These are phyloP conservation scores for Leishmania guyanensis DNA, from an alignment of 208 protist species.

Conservation along the genomic window DNA sequence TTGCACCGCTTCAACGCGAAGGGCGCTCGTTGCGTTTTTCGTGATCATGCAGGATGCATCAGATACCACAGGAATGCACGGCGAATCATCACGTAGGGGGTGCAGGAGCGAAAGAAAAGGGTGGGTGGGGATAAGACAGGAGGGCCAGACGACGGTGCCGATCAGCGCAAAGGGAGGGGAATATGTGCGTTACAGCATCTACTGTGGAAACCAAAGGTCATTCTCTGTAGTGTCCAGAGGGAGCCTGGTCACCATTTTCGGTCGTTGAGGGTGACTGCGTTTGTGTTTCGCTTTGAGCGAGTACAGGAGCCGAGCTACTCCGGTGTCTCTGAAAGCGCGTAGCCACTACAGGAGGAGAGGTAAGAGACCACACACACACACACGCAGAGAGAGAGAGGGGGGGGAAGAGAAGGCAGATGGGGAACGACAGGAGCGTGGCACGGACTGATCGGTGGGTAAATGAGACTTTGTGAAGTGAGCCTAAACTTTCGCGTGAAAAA, in stretches of 20 bases:
- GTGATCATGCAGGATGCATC: conserved; percentile 35
- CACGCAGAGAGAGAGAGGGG: background rate
- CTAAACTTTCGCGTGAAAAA: no score
- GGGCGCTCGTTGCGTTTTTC: conserved; percentile 60
- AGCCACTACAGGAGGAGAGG: background rate
- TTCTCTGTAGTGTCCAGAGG: background rate
- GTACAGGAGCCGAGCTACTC: background rate
- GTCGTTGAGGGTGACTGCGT: background rate
- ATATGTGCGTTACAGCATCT: background rate
- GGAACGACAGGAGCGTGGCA: background rate
- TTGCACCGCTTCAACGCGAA: conserved; percentile 19
- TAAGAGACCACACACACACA: background rate
- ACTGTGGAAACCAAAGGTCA: background rate
- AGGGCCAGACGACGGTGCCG: background rate
- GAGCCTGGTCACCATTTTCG: background rate
- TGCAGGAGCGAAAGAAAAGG: background rate
- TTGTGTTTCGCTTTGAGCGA: background rate
- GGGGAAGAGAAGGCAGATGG: background rate
- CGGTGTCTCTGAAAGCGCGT: background rate
- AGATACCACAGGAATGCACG: conserved; percentile 85
- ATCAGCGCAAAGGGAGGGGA: background rate
- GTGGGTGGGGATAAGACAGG: background rate
- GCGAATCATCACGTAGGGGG: conserved; percentile 28
- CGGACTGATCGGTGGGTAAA: background rate
- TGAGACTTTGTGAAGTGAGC: background rate